A percentile compares a stretch with the other conserved stretches of the same genome.
Evolutionary conservation across 1,284 basidiomycete species (phyloP).

Genomic region (Volvariella volvacea): DNA sequence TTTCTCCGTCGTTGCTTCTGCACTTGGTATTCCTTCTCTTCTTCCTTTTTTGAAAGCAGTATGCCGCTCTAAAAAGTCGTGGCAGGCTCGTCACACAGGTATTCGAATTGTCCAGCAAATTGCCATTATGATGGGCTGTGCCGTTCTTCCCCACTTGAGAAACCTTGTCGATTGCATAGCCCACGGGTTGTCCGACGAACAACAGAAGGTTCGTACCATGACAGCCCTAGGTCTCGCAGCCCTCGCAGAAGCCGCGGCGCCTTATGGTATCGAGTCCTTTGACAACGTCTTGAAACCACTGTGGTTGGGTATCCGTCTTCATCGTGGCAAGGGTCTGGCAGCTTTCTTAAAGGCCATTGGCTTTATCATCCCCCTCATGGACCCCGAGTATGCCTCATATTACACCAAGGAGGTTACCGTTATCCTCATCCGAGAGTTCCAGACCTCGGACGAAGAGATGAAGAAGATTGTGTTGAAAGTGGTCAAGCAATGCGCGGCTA

Average conservation of each 20-base stretch:
- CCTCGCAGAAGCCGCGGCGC: slow-evolving; percentile 93
- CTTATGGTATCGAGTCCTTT: slow-evolving; percentile 99
- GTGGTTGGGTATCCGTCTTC: slow-evolving; percentile 96
- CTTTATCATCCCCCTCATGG: slow-evolving; percentile 99
- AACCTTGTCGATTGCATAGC: slow-evolving; percentile 97
- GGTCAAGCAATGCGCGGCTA: slow-evolving; percentile 97
- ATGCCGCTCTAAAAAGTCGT: slow-evolving; percentile 97
- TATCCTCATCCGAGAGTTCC: slow-evolving; percentile 98
- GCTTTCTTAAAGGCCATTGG: slow-evolving; percentile 99
- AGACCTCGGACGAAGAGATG: slow-evolving; percentile 99
- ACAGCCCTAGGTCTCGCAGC: slow-evolving; percentile 95
- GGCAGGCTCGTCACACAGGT: slow-evolving; percentile 99
- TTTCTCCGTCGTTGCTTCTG: slow-evolving; percentile 98
- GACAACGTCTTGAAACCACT: slow-evolving; percentile 97
- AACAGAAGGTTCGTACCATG: slow-evolving; percentile 99
- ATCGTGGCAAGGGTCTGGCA: slow-evolving; percentile 96
- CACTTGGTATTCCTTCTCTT: slow-evolving; percentile 94
- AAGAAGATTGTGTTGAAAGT: slow-evolving; percentile 99
- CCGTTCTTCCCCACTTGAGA: slow-evolving; percentile 94
- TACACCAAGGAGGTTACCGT: slow-evolving; percentile 97
- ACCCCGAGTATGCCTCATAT: slow-evolving; percentile 97
- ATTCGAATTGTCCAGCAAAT: slow-evolving; percentile 99
- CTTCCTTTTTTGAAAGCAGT: slow-evolving; percentile 98
- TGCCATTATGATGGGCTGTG: slow-evolving; percentile 99
- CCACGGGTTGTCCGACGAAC: slow-evolving; percentile 94